A percentile compares a stretch with the other conserved stretches of the same genome.
phyloP scores from a whole-genome alignment of 2,329 filamentous ascomycete genomes.

The Colletotrichum sp. region DNA sequence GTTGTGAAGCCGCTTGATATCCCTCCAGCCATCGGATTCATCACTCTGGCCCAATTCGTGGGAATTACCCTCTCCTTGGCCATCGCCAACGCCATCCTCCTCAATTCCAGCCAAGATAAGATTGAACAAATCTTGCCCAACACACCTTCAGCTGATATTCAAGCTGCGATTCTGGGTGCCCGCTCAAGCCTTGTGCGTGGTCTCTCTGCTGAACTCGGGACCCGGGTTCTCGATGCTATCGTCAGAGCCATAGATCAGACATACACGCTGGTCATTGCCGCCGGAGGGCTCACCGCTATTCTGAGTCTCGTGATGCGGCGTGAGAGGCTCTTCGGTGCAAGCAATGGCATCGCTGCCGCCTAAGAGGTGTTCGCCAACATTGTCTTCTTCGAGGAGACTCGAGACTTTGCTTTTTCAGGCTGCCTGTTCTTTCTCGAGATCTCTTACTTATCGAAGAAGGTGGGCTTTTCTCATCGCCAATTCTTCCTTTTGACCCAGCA shows the following conservation, averaged over 20 bases:
- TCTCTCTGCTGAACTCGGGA: not conserved
- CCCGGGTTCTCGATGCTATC: not conserved
- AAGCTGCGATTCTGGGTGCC: not conserved
- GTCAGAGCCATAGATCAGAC: not conserved
- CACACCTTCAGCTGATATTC: not conserved
- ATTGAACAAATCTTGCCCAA: not conserved
- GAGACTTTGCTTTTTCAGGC: not conserved
- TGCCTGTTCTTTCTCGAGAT: not conserved
- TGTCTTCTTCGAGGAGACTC: not conserved
- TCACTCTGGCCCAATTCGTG: constrained; percentile 25
- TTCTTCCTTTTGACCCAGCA: not conserved
- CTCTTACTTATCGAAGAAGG: too few relatives aligned
- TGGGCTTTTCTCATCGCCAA: not conserved
- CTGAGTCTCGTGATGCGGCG: constrained; percentile 37
- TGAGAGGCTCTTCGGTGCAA: constrained; percentile 33
- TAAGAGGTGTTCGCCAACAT: not conserved
- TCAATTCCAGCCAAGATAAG: not conserved
- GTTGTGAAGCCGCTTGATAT: constrained; percentile 31
- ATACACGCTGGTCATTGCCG: constrained; percentile 36
- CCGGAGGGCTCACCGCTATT: constrained; percentile 33
- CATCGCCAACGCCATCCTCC: not conserved
- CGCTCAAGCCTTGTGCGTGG: not conserved
- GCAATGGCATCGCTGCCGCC: not conserved
- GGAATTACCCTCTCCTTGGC: not conserved
- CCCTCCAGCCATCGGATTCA: constrained; percentile 36